Base-by-base conservation (phyloP, 2,329 filamentous ascomycete species). In the Gyromitra esculenta region DNA sequence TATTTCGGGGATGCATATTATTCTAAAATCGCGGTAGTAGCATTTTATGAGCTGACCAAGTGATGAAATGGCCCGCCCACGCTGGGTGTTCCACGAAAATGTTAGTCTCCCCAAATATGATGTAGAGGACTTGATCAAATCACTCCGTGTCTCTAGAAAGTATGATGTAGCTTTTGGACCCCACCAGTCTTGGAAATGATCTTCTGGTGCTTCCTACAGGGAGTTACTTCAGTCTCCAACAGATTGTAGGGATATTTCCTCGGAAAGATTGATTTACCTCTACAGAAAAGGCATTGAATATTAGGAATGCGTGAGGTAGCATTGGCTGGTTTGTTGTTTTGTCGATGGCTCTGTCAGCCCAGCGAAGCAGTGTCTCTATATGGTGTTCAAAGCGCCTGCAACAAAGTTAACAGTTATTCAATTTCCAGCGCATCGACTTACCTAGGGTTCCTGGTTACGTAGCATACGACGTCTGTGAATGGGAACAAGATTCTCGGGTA, bases 261-360 rank as follows among this genome's bases (percentile, higher is more conserved):
- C 1, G 21, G 8, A 45, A 18, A 9, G 43, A 1, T 1, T 9
- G 41, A 50, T 35, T 31, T 50, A 69, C 82, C 43, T 82, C 81
- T 25, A 81, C 79, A 4, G 86, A 83, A 0, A 84, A 83, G 0
- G 83, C 84, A 79, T 88, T 88, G 45, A 89, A 81, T 0, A 85
- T 86, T 39, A 89, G 85, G 60, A 89, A 84, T 2, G 85, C 87
- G 79, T 88, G 86, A 0, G 87, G 87, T 3, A 89, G 83, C 1
- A 85, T 84, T 0, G 87, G 87, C 77, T 89, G 87, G 74, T 88
- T 88, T 50, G 86, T 84, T 0, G 87, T 87, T 73, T 85, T 87
- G 77, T 88, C 86, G 5, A 88, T 81, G 0, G 85, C 85, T 2
- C 85, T 84, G 0, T 84, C 83, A 9, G 86, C 87, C 87, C 87